Base-by-base conservation (phyloP, 208 protist genomes). In the Acanthamoeba triangularis region DNA sequence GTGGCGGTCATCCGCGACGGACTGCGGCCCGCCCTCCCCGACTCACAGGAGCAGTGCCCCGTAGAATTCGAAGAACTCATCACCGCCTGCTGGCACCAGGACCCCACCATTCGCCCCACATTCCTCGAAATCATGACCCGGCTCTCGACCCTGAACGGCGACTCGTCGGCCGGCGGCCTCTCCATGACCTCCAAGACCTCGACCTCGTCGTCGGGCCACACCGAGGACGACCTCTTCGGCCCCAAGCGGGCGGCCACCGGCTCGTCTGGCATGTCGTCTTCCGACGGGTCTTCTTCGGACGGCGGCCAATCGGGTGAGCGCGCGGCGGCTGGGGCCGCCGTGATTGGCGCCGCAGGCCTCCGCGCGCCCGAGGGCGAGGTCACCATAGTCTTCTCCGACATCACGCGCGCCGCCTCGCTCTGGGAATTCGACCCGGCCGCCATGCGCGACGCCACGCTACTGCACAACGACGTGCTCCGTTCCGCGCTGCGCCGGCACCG, bases 1-100 rank as follows among this genome's bases (percentile, higher is more conserved):
- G 84, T 90, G 18, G 84, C 44, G 30, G 84, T 90, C 30, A 49
- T 90, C 16, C 41, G 84, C 28, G 84, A 90, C 30, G 49, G 49
- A 2, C 16, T 67, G n/a, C 23, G 84, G 28, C 84, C 84, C 37
- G 28, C 25, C 35, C 16, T 90, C 2, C 74, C 74, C 30, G 74
- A 84, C 2, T 1, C 30, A 2, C 20, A 84, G 20, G 35, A 25
- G 18, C 30, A 41, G n/a, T 49, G 41, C 5, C 41, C 41, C 30
- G 20, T n/a, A 2, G 35, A 84, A 23, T 84, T 84, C 41, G 74
- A 52, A n/a, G 74, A 84, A n/a, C 74, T 84, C 18, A 37, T 84
- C 35, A 41, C 30, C 20, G 41, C 35, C 41, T 84, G 74, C 30
- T 84, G 74, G 74, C 74, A 84, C n/a, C 23, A 16, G 41, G 74